Evolutionary conservation across 225 moss, liverwort and hornwort genomes (phyloP).

Genomic region (Ulota crispa): DNA sequence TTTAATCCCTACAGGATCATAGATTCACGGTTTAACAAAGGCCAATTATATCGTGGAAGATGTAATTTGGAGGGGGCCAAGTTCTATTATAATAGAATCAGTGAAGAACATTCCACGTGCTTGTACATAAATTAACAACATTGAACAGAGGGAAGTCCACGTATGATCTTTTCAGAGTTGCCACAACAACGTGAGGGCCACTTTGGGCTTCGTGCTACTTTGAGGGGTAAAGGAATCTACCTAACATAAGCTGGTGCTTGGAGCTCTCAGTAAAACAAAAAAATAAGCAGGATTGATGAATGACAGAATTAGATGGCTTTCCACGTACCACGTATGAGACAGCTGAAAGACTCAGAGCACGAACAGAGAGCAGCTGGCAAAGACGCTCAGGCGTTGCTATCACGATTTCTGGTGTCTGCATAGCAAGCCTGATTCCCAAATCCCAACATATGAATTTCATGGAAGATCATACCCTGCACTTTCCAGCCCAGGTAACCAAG

Average conservation of each 20-base stretch:
- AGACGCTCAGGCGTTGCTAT: constrained; percentile 86
- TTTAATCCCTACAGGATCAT: not conserved
- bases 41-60: no score
- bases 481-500: constrained; percentile 40
- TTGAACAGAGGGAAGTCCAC: no score
- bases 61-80: no score
- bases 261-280: not conserved
- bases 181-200: no score
- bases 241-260: not conserved
- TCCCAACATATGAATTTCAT: constrained; percentile 34
- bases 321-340: constrained; percentile 68
- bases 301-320: not conserved
- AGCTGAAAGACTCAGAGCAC: constrained; percentile 52
- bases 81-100: no score
- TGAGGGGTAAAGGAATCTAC: not conserved
- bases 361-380: constrained; percentile 47
- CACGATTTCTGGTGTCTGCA: constrained; percentile 69
- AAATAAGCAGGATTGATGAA: not conserved
- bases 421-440: constrained; percentile 63
- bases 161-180: no score
- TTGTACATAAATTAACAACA: no score
- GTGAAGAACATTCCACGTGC: no score
- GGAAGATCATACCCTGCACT: constrained; percentile 36
- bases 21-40: no score
- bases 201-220: not conserved